A percentile compares a stretch with the other conserved stretches of the same genome.
Evolutionary conservation across 1,284 basidiomycete genomes (phyloP).

Genomic region (Pascua guehoae): DNA sequence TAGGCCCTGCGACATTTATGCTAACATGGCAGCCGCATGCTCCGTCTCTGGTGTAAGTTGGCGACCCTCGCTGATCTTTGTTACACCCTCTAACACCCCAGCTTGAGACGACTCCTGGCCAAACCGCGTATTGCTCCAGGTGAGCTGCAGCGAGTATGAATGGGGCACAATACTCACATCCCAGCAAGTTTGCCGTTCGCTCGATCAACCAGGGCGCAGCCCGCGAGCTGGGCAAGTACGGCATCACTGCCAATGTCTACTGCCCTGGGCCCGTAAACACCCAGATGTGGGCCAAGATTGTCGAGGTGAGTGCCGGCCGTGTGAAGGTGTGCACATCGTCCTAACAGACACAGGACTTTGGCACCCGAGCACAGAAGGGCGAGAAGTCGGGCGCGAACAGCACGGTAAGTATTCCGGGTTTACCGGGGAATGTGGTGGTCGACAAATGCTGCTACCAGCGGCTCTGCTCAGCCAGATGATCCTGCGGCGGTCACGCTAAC

Average conservation of each 20-base stretch:
- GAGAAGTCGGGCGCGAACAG: too few relatives aligned
- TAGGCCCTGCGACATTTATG: neutral
- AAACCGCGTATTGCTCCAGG: neutral
- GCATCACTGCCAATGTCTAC: constrained; percentile 57
- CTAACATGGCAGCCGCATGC: neutral
- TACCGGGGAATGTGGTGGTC: too few relatives aligned
- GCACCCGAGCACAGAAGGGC: too few relatives aligned
- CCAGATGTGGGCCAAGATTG: constrained; percentile 42
- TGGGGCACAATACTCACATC: neutral
- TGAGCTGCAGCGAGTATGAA: neutral
- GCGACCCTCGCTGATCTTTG: neutral
- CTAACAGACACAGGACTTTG: too few relatives aligned
- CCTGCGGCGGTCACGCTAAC: neutral
- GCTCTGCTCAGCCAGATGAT: too few relatives aligned
- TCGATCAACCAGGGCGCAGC: constrained; percentile 50
- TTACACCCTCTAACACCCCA: too few relatives aligned
- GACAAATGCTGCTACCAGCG: too few relatives aligned
- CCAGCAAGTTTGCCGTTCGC: constrained; percentile 53
- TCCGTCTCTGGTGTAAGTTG: neutral
- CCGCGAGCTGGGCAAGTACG: constrained; percentile 49
- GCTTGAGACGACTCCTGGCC: neutral
- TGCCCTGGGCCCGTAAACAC: constrained; percentile 53
- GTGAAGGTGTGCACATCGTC: neutral
- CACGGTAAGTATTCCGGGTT: too few relatives aligned
- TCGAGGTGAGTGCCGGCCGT: constrained; percentile 8